Base-by-base conservation (phyloP, 2,329 filamentous ascomycete genomes). In the Aureobasidium sp. region DNA sequence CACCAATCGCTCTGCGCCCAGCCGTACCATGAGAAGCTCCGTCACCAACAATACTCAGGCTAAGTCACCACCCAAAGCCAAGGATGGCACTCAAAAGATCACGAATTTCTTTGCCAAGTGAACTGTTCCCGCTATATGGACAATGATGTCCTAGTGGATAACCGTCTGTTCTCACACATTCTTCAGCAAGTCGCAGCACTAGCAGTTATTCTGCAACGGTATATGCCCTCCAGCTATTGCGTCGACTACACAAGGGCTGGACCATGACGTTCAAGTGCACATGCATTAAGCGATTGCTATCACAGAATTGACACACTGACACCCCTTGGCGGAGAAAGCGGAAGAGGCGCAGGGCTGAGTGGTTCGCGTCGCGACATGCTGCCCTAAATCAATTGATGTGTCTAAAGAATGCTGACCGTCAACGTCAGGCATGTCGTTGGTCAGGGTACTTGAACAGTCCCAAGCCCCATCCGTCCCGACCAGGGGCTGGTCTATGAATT, bases 81-180 rank as follows among this genome's bases (percentile, higher is more conserved):
- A 72, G 34, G 75, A 78, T 66, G 80, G 82, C 17, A 84, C 79
- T 62, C 78, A 82, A 67, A 81, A 81, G 70, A 84, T 85, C 63
- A 84, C 82, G 39, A 80, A 73, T 69, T 84, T 84, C 70, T 84
- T 85, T 70, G 75, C 71, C 46, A 80, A 78, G 69, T 79, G 72
- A 75, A 36, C 20, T 20, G 20, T 20, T 20, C 20, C 20, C 20
- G 20, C 20, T 20, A 20, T 20, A 20, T 20, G 20, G 20, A 15
- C 13, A 15, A 43, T 27, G 27, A 27, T 43, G 51, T 20, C 20
- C 20, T 20, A 20, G 20, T 20, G 32, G n/a, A 24, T 24, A 34
- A n/a, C 24, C 29, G 4, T 13, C 12, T n/a, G 34, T 39, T 20
- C 12, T 17, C 17, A 39, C 12, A 27, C 39, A 3, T 27, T 27